Evolutionary conservation across 2,329 filamentous ascomycete species (phyloP).

Genomic region (Dichotomopilus funicola): DNA sequence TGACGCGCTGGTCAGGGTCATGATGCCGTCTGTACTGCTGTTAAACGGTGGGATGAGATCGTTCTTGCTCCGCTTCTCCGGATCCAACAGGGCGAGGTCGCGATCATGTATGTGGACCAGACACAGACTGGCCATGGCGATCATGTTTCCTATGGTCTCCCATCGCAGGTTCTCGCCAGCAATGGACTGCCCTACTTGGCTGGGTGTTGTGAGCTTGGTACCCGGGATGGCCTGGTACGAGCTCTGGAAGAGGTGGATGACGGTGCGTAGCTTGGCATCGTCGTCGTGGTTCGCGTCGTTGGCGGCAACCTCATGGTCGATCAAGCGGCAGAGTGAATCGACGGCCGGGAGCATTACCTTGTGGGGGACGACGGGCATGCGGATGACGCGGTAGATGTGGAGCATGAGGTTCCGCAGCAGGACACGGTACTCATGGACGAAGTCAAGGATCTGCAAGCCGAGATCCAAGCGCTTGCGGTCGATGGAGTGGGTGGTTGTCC

Average conservation of each 20-base stretch:
- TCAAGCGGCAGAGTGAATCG: neutral
- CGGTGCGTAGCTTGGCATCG: neutral
- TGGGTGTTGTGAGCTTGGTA: neutral
- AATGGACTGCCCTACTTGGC: neutral
- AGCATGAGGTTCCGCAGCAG: neutral
- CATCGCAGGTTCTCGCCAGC: neutral
- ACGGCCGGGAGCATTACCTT: conserved; percentile 1
- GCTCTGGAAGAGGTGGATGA: conserved; percentile 4
- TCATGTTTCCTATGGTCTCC: neutral
- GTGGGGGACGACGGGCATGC: neutral
- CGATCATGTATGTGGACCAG: neutral
- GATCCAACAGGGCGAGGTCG: neutral
- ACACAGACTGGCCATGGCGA: neutral
- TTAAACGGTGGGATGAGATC: neutral
- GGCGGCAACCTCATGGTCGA: neutral
- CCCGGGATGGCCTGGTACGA: neutral
- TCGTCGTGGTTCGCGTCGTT: neutral
- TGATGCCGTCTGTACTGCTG: neutral
- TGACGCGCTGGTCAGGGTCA: neutral
- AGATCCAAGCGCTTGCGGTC: neutral
- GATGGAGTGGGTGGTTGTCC: conserved; percentile 2
- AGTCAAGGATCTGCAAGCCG: conserved; percentile 1
- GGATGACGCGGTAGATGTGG: conserved; percentile 1
- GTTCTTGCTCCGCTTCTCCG: neutral
- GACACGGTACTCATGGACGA: neutral